These are phyloP conservation scores for Pyrus hybrid DNA, from an alignment of 331 rosid genomes.

Conservation along the genomic window DNA sequence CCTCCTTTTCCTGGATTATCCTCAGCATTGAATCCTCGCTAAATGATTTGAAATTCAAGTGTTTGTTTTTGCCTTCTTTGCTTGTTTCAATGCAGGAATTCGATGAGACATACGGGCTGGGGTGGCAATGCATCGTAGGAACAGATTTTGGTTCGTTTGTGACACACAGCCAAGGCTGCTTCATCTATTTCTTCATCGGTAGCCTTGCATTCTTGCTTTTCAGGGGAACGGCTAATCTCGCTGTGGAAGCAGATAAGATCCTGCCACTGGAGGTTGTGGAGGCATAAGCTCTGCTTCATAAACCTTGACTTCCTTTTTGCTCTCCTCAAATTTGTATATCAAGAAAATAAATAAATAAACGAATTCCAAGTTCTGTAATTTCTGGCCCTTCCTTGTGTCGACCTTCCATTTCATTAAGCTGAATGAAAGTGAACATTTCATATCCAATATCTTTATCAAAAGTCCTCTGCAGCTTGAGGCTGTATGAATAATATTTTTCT, in stretches of 20 bases:
- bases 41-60: not conserved
- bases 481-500: not conserved
- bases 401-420: slow-evolving; percentile 2
- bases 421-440: not conserved
- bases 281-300: slow-evolving; percentile 4
- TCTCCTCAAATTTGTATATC: not conserved
- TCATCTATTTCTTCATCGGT: slow-evolving; percentile 63
- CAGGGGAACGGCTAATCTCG: slow-evolving; percentile 43
- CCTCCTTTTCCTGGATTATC: not conserved
- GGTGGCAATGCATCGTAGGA: slow-evolving; percentile 93
- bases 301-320: not conserved
- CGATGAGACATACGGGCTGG: slow-evolving; percentile 47
- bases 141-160: slow-evolving; percentile 85
- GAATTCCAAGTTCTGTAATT: not conserved
- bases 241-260: slow-evolving; percentile 27
- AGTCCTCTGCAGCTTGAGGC: not conserved
- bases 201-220: slow-evolving; percentile 69
- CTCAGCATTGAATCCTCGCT: not conserved
- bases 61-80: not conserved
- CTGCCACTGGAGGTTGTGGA: slow-evolving; percentile 25
- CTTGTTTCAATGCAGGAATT: slow-evolving; percentile 45
- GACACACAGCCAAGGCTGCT: slow-evolving; percentile 69
- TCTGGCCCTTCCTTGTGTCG: not conserved
- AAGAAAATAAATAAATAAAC: slow-evolving; percentile 1
- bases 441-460: not conserved